Evolutionary conservation across 768 basidiomycete species (phyloP).

Genomic region (Phlegmacium glaucopus): DNA sequence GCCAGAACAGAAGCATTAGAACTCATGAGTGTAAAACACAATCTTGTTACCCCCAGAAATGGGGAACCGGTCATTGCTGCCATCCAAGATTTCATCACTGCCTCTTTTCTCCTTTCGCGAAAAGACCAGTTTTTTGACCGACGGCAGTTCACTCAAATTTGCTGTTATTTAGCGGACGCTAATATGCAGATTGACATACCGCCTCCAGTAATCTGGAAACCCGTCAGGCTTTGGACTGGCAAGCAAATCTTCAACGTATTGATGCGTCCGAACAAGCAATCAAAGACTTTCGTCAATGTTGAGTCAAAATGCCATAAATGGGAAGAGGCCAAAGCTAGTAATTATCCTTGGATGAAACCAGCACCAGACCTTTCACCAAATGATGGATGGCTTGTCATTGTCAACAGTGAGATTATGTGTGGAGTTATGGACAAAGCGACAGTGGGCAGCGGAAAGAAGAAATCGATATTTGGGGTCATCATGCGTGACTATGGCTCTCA

Average conservation of each 20-base stretch:
- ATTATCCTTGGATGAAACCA: slow-evolving; percentile 56
- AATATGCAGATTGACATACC: slow-evolving; percentile 92
- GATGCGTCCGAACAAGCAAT: slow-evolving; percentile 88
- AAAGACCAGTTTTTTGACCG: slow-evolving; percentile 93
- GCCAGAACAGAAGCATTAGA: slow-evolving; percentile 95
- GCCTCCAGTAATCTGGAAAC: slow-evolving; percentile 92
- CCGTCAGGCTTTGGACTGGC: slow-evolving; percentile 92
- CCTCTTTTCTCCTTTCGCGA: slow-evolving; percentile 90
- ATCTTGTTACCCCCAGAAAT: slow-evolving; percentile 96
- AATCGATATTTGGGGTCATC: slow-evolving; percentile 97
- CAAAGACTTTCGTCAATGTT: slow-evolving; percentile 86
- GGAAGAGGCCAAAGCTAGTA: slow-evolving; percentile 63
- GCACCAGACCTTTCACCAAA: slow-evolving; percentile 90
- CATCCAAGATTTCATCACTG: slow-evolving; percentile 99
- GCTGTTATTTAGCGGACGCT: slow-evolving; percentile 91
- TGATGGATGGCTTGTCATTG: slow-evolving; percentile 95
- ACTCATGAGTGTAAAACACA: slow-evolving; percentile 96
- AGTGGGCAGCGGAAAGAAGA: slow-evolving; percentile 98
- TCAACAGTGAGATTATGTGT: slow-evolving; percentile 99
- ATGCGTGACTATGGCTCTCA: slow-evolving; percentile 95
- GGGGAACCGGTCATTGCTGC: slow-evolving; percentile 99
- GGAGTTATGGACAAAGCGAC: slow-evolving; percentile 99
- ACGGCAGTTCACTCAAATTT: slow-evolving; percentile 93
- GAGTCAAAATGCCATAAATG: slow-evolving; percentile 94
- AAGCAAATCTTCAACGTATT: slow-evolving; percentile 98